These are phyloP conservation scores for Ustilago bromivora DNA, from an alignment of 1,284 basidiomycete genomes.

Conservation along the genomic window DNA sequence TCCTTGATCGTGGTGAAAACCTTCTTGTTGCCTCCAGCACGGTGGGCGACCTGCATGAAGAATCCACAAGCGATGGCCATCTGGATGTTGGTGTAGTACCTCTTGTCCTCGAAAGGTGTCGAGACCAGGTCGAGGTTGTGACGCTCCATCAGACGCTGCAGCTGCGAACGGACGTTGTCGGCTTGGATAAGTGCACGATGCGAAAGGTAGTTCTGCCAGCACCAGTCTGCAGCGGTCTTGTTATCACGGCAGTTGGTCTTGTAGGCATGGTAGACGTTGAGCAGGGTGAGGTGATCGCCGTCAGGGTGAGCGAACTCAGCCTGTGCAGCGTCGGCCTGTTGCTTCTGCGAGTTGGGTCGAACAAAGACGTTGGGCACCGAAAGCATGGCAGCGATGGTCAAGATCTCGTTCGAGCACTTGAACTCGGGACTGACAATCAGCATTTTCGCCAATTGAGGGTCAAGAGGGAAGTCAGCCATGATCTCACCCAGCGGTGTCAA, in stretches of 20 bases:
- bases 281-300: conserved; percentile 92
- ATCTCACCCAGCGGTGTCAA: conserved; percentile 87
- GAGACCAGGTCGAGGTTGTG: conserved; percentile 79
- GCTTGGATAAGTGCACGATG: conserved; percentile 87
- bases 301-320: conserved; percentile 89
- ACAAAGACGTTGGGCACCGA: conserved; percentile 93
- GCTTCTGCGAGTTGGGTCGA: conserved; percentile 80
- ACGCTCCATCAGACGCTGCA: conserved; percentile 92
- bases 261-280: conserved; percentile 97
- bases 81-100: conserved; percentile 83
- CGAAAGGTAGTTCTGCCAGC: conserved; percentile 92
- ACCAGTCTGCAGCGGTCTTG: conserved; percentile 75
- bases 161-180: conserved; percentile 92
- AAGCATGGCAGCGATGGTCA: conserved; percentile 95
- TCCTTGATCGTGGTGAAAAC: conserved; percentile 85
- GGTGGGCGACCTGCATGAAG: conserved; percentile 99
- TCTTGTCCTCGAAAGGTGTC: conserved; percentile 80
- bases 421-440: conserved; percentile 94
- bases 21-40: conserved; percentile 70
- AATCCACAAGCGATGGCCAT: conserved; percentile 90
- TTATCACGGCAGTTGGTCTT: conserved; percentile 73
- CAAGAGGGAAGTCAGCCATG: conserved; percentile 98
- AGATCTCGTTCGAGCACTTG: conserved; percentile 93
- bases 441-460: conserved; percentile 93
- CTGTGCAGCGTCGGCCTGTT: conserved; percentile 92